phyloP scores from a whole-genome alignment of 2,329 filamentous ascomycete genomes.

The Domatiomyces catenatus region DNA sequence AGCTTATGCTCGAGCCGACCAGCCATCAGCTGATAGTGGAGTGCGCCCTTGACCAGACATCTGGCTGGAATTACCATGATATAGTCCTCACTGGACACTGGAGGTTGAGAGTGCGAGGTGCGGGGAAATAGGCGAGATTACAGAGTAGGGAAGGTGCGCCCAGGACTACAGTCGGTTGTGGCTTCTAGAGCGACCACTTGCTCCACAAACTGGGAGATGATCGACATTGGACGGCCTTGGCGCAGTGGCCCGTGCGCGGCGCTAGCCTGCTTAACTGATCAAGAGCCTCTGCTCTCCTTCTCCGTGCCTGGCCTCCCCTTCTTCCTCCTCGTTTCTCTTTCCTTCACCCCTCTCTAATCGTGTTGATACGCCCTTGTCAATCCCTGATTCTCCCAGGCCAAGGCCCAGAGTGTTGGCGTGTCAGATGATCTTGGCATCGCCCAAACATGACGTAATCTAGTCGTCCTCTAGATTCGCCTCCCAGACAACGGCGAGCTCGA shows the following conservation, averaged over 20 bases:
- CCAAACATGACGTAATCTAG: conserved; percentile 9
- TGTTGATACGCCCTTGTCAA: not conserved
- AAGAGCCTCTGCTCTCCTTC: not conserved
- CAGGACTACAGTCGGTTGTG: not conserved
- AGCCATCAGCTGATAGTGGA: not conserved
- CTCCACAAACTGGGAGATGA: not conserved
- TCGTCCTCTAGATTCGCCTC: not conserved
- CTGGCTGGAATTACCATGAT: not conserved
- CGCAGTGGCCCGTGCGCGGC: not conserved
- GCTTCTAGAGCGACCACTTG: not conserved
- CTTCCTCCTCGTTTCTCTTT: not conserved
- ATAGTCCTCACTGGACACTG: not conserved
- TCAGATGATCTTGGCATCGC: not conserved
- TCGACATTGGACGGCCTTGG: not conserved
- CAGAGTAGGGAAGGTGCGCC: not conserved
- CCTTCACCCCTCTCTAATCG: not conserved
- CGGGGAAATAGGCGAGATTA: not conserved
- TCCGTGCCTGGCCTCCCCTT: not conserved
- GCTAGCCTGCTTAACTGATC: not conserved
- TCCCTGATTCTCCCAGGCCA: not conserved
- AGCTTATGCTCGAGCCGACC: not conserved
- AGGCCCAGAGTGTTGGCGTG: not conserved
- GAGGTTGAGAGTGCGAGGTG: not conserved
- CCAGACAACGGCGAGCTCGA: not conserved
- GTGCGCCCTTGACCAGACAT: not conserved